These are phyloP conservation scores for Flaveria brownii DNA, from an alignment of 129 eudicot genomes.

Conservation along the genomic window DNA sequence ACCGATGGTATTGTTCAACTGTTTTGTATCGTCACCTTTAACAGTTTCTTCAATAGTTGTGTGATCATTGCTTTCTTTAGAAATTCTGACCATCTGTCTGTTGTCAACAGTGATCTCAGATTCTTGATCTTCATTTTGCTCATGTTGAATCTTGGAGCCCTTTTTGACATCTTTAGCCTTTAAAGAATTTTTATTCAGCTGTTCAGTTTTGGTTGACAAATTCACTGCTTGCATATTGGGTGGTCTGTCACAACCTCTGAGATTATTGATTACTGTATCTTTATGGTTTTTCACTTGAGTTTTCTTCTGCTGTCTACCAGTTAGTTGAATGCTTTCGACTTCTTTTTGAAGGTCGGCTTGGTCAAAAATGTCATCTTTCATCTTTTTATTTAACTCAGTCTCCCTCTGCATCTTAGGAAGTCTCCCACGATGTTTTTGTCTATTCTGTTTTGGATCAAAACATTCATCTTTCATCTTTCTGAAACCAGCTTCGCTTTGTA, in stretches of 20 bases:
- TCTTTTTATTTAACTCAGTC: constrained; percentile 11
- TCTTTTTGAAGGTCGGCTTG: background rate
- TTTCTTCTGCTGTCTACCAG: constrained; percentile 30
- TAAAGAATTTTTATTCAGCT: constrained; percentile 2
- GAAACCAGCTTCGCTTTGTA: constrained; percentile 8
- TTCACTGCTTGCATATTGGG: constrained; percentile 28
- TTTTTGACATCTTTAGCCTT: constrained; percentile 28
- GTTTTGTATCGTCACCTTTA: constrained; percentile 13
- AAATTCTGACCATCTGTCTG: constrained; percentile 16
- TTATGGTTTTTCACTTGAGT: background rate
- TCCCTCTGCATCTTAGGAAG: constrained; percentile 48
- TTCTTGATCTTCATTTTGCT: constrained; percentile 13
- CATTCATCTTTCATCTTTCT: constrained; percentile 39
- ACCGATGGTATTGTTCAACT: background rate
- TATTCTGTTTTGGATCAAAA: constrained; percentile 32
- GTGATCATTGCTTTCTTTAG: constrained; percentile 21
- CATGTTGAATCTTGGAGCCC: constrained; percentile 1
- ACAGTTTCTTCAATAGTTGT: constrained; percentile 11
- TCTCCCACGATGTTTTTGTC: constrained; percentile 51
- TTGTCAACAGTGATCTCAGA: constrained; percentile 24
- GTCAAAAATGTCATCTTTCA: background rate
- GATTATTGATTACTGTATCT: constrained; percentile 17
- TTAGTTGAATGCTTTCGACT: constrained; percentile 17
- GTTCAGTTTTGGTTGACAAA: constrained; percentile 11
- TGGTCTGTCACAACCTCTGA: constrained; percentile 32